These are phyloP conservation scores for Schrenkiella parvula DNA, from an alignment of 345 rosid genomes.

Conservation along the genomic window DNA sequence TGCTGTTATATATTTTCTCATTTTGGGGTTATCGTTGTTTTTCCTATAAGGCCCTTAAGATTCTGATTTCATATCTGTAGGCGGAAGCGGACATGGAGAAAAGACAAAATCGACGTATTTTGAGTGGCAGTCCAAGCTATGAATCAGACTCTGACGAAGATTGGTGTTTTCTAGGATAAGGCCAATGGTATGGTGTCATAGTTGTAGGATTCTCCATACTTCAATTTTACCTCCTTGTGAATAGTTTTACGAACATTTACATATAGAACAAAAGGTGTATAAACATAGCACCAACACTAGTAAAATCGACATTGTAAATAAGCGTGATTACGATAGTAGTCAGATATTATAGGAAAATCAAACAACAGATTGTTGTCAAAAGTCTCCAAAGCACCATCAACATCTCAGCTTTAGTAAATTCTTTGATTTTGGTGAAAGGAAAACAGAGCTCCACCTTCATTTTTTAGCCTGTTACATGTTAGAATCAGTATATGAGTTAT, in stretches of 20 bases:
- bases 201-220: not conserved
- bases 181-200: not conserved
- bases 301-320: not conserved
- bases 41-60: not conserved
- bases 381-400: not conserved
- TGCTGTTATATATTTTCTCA: not conserved
- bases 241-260: not conserved
- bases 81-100: not conserved
- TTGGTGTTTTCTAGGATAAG: not conserved
- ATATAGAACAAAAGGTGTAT: not conserved
- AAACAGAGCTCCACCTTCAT: conserved; percentile 21
- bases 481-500: not conserved
- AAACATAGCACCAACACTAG: conserved; percentile 8
- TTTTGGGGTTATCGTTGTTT: not conserved
- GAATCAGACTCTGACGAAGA: conserved; percentile 9
- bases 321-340: not conserved
- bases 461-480: conserved; percentile 19
- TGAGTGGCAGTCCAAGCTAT: conserved; percentile 2
- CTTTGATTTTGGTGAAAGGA: not conserved
- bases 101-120: not conserved
- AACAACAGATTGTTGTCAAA: conserved; percentile 24
- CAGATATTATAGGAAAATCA: not conserved
- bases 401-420: not conserved
- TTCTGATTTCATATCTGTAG: conserved; percentile 2
- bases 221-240: not conserved